phyloP scores from a whole-genome alignment of 352 stramenopile species.

The Poterioochromonas sp. region DNA sequence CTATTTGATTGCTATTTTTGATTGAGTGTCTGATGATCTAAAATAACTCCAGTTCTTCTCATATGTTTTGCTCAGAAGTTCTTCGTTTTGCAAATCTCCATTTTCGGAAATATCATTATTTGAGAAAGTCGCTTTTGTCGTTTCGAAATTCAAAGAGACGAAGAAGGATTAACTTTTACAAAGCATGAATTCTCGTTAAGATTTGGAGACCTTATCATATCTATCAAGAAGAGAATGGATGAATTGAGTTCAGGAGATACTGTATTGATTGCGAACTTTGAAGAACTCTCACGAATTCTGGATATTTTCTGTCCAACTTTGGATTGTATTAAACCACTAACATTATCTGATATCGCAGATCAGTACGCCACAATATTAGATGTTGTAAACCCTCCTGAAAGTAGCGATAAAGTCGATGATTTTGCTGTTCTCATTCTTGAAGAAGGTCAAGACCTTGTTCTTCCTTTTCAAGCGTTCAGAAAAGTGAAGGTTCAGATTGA shows the following conservation, averaged over 20 bases:
- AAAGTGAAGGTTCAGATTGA: background rate
- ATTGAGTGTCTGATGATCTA: no score
- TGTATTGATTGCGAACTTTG: background rate
- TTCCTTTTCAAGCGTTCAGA: background rate
- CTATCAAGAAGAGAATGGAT: background rate
- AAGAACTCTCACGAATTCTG: background rate
- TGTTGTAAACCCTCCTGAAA: background rate
- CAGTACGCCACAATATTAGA: slow-evolving; percentile 4
- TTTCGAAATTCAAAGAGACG: no score
- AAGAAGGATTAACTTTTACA: no score
- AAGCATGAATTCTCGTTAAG: no score
- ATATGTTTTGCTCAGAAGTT: no score
- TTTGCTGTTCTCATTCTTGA: slow-evolving; percentile 11
- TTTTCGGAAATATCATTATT: no score
- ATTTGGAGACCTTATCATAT: background rate
- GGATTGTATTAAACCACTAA: background rate
- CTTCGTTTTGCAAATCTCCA: no score
- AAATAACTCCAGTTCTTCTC: no score
- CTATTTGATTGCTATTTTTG: no score
- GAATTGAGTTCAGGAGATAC: background rate
- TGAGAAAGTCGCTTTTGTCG: no score
- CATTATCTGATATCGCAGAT: background rate
- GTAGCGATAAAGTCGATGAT: background rate
- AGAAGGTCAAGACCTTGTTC: background rate
- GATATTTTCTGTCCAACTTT: background rate